A percentile compares a stretch with the other conserved stretches of the same genome.
phyloP scores from a whole-genome alignment of 805 yeast species.

The Komagataella mondaviorum region DNA sequence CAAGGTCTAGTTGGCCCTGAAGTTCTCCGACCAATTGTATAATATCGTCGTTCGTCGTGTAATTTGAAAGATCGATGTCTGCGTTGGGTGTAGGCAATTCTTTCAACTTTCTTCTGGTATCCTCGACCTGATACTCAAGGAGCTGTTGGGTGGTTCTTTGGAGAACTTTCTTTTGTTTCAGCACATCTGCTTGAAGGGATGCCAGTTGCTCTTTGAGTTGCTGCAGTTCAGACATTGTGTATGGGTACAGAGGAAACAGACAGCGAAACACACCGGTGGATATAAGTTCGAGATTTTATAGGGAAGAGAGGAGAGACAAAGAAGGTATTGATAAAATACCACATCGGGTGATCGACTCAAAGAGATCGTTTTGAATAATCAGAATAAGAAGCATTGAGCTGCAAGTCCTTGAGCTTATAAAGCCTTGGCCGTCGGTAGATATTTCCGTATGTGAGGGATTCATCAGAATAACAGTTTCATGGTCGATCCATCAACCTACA shows the following conservation, averaged over 20 bases:
- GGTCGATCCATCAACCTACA: background rate
- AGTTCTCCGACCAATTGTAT: constrained; percentile 81
- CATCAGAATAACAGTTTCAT: background rate
- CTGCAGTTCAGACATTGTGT: constrained; percentile 2
- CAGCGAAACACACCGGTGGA: background rate
- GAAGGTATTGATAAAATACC: background rate
- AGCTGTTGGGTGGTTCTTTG: constrained; percentile 74
- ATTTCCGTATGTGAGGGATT: too few relatives aligned
- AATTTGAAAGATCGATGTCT: constrained; percentile 34
- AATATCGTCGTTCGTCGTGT: constrained; percentile 71
- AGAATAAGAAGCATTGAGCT: background rate
- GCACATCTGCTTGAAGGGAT: constrained; percentile 37
- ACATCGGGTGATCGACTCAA: background rate
- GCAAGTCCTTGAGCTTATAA: background rate
- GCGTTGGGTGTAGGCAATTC: constrained; percentile 8
- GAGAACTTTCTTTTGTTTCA: constrained; percentile 52
- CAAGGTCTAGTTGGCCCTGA: constrained; percentile 70
- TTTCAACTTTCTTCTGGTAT: constrained; percentile 20
- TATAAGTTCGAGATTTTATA: background rate
- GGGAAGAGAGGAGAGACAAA: background rate
- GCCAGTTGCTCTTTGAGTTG: constrained; percentile 31
- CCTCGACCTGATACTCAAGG: constrained; percentile 52
- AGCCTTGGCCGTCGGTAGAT: background rate
- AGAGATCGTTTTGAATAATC: background rate
- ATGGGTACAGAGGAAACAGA: background rate